Conservation (phyloP, 306 rosid species). For the Luffa aegyptiaca region DNA sequence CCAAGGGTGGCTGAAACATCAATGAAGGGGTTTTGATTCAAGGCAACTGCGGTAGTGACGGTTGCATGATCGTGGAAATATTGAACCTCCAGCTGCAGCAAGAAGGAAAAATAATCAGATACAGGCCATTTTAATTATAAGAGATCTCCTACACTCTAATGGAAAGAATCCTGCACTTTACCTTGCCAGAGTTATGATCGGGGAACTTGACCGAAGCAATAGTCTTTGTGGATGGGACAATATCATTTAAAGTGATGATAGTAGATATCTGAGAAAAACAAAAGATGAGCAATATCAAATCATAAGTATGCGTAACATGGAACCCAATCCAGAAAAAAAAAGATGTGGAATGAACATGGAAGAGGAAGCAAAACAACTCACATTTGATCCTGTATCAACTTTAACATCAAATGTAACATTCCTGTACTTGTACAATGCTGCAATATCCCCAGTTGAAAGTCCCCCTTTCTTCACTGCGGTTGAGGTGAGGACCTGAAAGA, state of each 20-base stretch:
- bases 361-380: constrained; percentile 21
- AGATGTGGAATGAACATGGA: neutral
- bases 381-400: constrained; percentile 79
- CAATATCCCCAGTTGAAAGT: constrained; percentile 75
- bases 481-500: constrained; percentile 72
- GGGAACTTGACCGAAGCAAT: constrained; percentile 80
- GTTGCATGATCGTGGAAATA: constrained; percentile 91
- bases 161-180: constrained; percentile 17
- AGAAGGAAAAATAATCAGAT: neutral
- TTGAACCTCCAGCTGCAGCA: constrained; percentile 75
- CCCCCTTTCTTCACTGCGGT: constrained; percentile 87
- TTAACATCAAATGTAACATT: constrained; percentile 63
- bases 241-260: constrained; percentile 51
- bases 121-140: neutral
- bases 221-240: constrained; percentile 79
- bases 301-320: neutral
- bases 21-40: constrained; percentile 59
- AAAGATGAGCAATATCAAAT: constrained; percentile 9
- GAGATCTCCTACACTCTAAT: neutral
- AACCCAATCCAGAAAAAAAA: neutral
- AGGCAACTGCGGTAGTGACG: constrained; percentile 38
- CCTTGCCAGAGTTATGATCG: constrained; percentile 85
- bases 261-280: constrained; percentile 48
- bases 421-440: constrained; percentile 69
- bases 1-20: constrained; percentile 80